Percentiles rank a stretch among this genome's conserved stretches.
Evolutionary conservation across 2,329 filamentous ascomycete species (phyloP).

Genomic region (Aureobasidium pullulans): DNA sequence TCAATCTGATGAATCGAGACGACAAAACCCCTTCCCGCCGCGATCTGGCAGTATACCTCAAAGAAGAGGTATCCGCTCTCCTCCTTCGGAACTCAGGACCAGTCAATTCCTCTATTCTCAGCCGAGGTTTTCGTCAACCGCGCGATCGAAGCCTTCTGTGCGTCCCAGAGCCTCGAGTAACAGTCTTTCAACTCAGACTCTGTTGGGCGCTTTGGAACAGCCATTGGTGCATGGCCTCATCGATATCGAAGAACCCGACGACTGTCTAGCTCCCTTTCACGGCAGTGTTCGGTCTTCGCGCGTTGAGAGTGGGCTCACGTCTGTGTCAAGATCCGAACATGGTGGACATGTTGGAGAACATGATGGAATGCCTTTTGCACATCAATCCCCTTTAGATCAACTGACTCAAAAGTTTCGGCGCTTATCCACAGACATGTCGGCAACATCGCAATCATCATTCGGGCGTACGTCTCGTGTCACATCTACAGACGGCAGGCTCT

Average conservation of each 20-base stretch:
- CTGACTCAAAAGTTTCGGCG: constrained; percentile 25
- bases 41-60: not conserved
- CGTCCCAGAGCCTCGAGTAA: not conserved
- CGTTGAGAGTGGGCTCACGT: not conserved
- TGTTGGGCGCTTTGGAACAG: not conserved
- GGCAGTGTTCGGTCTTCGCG: not conserved
- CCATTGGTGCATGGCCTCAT: not conserved
- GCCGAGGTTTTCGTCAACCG: not conserved
- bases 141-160: not conserved
- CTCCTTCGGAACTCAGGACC: not conserved
- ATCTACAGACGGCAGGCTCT: not conserved
- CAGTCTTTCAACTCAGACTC: not conserved
- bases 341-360: not conserved
- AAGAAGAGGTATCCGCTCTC: not conserved
- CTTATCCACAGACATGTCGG: constrained; percentile 15
- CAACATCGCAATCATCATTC: not conserved
- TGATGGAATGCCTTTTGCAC: constrained; percentile 14
- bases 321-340: not conserved
- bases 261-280: not conserved
- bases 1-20: not conserved
- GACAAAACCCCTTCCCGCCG: not conserved
- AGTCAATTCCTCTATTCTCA: not conserved
- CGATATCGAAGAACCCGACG: not conserved
- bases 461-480: not conserved
- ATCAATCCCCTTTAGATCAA: constrained; percentile 26